Evolutionary conservation across 2,329 filamentous ascomycete genomes (phyloP), one percentile per base, ranked within the genome.

Genomic region (Cytospora piceae): DNA sequence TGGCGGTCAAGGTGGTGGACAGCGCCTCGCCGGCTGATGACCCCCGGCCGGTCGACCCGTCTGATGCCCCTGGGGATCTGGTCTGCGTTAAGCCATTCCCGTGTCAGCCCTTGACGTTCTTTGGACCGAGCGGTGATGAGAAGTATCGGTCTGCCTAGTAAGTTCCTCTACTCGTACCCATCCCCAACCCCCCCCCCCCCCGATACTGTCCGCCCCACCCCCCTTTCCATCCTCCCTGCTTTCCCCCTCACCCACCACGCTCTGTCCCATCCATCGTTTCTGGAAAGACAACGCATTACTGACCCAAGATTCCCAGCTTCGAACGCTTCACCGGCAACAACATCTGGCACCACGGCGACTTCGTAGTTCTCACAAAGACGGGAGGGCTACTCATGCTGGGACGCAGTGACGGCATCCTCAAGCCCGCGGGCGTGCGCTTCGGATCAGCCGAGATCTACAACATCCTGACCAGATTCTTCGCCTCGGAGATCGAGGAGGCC

Each of bases 381-480:
- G 89, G 92, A 15, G 92, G 93, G 0, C 79, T 98, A 12, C 83
- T 93, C 70, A 98, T 98, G 94, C 85, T 98, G 0, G 94, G 95
- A 3, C 86, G 94, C 31, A 95, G 91, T 60, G 94, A 99, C 72
- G 95, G 95, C 4, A 92, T 98, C 7, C 80, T 99, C 17, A 99
- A 99, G 75, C 95, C 95, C 0, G 87, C 90, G 0, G 95, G 95
- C 2, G 93, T 99, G 22, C 84, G 94, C 0, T 98, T 99, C 74
- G 94, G 94, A 5, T 93, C 89, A 37, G 93, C 94, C 0, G 95
- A 99, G 80, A 97, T 99, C 24, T 98, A 98, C 78, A 97, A 97
- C 74, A 83, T 97, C n/a, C 80, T 98, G 32, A 86, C 95, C 1
- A 88, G 91, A 70, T 90, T 93, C 77, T 97, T 97, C 72, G 85